Percentiles rank a stretch among this genome's conserved stretches.
Evolutionary conservation across 2,329 filamentous ascomycete genomes (phyloP).

Genomic region (Neonectria sp.): DNA sequence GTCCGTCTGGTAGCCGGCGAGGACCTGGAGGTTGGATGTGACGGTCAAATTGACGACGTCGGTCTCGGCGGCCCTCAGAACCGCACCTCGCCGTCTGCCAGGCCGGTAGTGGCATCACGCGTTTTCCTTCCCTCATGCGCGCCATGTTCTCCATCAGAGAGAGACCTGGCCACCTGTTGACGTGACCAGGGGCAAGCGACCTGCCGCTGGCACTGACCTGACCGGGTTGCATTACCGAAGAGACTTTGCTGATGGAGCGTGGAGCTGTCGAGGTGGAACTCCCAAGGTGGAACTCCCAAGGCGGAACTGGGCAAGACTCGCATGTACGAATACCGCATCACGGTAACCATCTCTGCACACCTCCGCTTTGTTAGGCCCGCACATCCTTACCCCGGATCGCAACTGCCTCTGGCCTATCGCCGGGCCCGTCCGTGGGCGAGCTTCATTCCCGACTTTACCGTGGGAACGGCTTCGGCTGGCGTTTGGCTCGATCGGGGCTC

Average conservation of each 20-base stretch:
- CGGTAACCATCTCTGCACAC: not conserved
- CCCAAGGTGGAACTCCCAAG: not conserved
- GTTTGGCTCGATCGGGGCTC: slow-evolving; percentile 22
- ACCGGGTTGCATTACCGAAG: not conserved
- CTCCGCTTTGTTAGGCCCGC: not conserved
- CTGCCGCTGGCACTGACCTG: not conserved
- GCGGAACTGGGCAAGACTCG: too few species aligned
- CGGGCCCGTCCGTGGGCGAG: too few species aligned
- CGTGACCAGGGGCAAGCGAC: not conserved
- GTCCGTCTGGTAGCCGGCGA: not conserved
- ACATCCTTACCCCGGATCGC: not conserved
- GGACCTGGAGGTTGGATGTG: not conserved
- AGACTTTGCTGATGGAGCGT: not conserved
- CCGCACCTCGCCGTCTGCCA: not conserved
- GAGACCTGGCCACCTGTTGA: not conserved
- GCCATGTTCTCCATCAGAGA: not conserved
- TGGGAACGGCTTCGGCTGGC: slow-evolving; percentile 10
- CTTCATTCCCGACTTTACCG: slow-evolving; percentile 34
- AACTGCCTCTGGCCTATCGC: not conserved
- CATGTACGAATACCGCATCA: too few species aligned
- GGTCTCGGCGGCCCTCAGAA: not conserved
- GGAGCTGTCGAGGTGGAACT: not conserved
- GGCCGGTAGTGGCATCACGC: not conserved
- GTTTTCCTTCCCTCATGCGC: not conserved
- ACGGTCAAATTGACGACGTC: not conserved